phyloP scores from a whole-genome alignment of 768 basidiomycete species.

The Cyathus striatus region DNA sequence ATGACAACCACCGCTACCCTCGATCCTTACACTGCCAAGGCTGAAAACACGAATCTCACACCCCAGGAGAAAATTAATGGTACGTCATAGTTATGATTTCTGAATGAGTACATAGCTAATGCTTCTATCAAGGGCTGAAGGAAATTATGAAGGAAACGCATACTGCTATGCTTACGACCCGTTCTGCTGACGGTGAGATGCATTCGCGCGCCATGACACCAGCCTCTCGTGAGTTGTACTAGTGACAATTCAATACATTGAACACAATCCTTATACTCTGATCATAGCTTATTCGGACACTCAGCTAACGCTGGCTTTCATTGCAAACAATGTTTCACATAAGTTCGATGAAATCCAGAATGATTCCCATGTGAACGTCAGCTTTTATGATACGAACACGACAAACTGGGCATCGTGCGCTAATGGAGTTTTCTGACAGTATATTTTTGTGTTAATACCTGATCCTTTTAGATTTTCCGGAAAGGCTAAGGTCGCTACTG shows the following conservation, averaged over 20 bases:
- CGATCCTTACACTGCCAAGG: slow-evolving; percentile 70
- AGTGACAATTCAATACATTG: background rate
- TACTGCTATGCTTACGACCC: slow-evolving; percentile 77
- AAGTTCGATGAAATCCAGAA: slow-evolving; percentile 77
- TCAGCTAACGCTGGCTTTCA: slow-evolving; percentile 57
- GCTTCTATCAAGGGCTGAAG: slow-evolving; percentile 66
- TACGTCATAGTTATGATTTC: too few species aligned
- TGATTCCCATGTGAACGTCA: slow-evolving; percentile 76
- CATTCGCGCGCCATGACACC: slow-evolving; percentile 84
- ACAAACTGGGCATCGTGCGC: slow-evolving; percentile 72
- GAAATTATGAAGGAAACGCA: slow-evolving; percentile 57
- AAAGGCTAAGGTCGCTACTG: slow-evolving; percentile 58
- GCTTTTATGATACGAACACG: slow-evolving; percentile 62
- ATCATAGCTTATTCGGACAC: slow-evolving; percentile 42
- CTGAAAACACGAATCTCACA: slow-evolving; percentile 51
- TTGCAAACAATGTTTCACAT: slow-evolving; percentile 67
- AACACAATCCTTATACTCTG: background rate
- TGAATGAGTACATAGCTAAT: too few species aligned
- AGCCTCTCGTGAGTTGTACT: slow-evolving; percentile 44
- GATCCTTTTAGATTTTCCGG: slow-evolving; percentile 53
- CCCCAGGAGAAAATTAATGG: slow-evolving; percentile 66
- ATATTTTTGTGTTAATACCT: background rate
- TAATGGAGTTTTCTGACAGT: background rate
- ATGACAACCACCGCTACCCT: slow-evolving; percentile 30
- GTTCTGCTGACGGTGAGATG: slow-evolving; percentile 57